These are phyloP conservation scores for Cryptosporidium baileyi DNA, from an alignment of 169 alveolate species.

Conservation along the genomic window DNA sequence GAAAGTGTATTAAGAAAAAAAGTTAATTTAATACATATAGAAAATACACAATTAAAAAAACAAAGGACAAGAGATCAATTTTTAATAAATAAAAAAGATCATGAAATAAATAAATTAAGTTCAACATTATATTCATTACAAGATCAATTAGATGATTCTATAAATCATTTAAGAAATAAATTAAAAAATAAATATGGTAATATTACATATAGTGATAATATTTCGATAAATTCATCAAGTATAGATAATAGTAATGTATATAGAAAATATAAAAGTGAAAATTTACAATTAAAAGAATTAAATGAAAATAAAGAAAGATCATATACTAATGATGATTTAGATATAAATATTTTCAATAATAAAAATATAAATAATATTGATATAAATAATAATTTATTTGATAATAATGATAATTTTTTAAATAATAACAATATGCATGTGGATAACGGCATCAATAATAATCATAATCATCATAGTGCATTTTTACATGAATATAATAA, in stretches of 20 bases:
- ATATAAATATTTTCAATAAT: no score
- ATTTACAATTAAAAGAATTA: not conserved
- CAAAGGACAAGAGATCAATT: not conserved
- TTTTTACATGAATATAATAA: no score
- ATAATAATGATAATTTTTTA: not conserved
- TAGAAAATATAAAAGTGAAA: no score
- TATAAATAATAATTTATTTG: not conserved
- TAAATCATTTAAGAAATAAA: constrained; percentile 16
- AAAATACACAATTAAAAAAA: constrained; percentile 5
- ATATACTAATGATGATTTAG: no score
- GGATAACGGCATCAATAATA: no score
- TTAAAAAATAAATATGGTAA: constrained; percentile 31
- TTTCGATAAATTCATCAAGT: no score
- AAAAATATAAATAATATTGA: no score
- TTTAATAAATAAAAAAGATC: constrained; percentile 21
- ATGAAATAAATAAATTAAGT: constrained; percentile 30
- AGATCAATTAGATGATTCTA: constrained; percentile 52
- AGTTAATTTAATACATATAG: constrained; percentile 33
- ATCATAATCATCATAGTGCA: no score
- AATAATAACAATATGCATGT: no score
- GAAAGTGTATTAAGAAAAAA: constrained; percentile 44
- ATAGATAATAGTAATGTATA: no score
- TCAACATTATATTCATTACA: constrained; percentile 7
- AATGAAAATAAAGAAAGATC: not conserved
- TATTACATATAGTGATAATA: no score